Evolutionary conservation across 176 grass and related monocot genomes (phyloP), one percentile per base, ranked within the genome.

Genomic region (Dactylis glomerata): DNA sequence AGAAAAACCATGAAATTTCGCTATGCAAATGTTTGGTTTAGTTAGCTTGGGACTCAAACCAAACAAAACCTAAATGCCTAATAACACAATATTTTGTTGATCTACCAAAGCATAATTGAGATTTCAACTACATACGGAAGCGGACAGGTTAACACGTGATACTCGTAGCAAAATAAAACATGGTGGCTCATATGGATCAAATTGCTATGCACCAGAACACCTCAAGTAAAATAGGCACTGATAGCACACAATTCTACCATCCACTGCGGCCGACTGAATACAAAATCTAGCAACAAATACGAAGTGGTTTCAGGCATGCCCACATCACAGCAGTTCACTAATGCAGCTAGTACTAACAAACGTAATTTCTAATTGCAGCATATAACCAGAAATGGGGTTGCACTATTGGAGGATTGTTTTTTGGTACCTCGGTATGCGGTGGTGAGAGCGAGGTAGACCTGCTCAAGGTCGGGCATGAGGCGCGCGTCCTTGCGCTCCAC

Each of bases 381-480:
- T 24, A 14, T 7, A 23, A 23, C 45, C 5, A 10, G 17, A 23
- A 54, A 32, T 4, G 55, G 24, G 36, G 12, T n/a, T 30, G 27
- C 2, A 44, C 6, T 52, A 46, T 73, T 33, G 9, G 38, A 41
- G 32, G 37, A 77, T 52, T 8, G 16, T 49, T n/a, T 16, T 84
- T 33, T 55, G 47, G 68, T 45, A 95, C 92, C 95, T 95, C 90
- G 81, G 27, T 92, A 98, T 34, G 91, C 79, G 72, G 95, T 87
- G 87, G 95, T 93, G 80, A 98, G 81, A n/a, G 89, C 56, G 79
- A 98, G 91, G 75, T 95, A 98, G 37, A 88, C 92, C 81, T 95
- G 91, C 75, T 95, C 95, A 59, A 98, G 82, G 78, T 95, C 90
- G 40, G 92, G 86, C 79, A 92, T 86, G 75, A 91, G 91, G 63